Percentiles rank a stretch among this genome's conserved stretches.
These are phyloP conservation scores for Babesia microti DNA, from an alignment of 169 alveolate species.

Conservation along the genomic window DNA sequence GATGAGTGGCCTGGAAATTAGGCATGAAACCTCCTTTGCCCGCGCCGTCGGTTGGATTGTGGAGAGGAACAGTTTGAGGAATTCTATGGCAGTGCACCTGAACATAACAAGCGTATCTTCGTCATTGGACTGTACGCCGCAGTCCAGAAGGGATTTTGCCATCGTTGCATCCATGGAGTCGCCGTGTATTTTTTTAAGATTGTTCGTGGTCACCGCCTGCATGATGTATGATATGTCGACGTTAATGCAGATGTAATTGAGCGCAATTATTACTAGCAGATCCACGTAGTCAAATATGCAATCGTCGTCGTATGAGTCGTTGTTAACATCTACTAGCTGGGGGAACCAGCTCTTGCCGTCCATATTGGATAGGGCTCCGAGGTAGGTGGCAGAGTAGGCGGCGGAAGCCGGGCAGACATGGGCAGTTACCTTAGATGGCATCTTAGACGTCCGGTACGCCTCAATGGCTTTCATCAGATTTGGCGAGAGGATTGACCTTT, in stretches of 20 bases:
- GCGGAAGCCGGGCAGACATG: too few relatives aligned
- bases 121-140: too few relatives aligned
- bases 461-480: slow-evolving; percentile 22
- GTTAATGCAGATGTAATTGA: slow-evolving; percentile 36
- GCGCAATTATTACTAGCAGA: slow-evolving; percentile 24
- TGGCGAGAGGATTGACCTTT: slow-evolving; percentile 31
- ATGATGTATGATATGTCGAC: slow-evolving; percentile 19
- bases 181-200: too few relatives aligned
- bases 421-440: slow-evolving; percentile 1
- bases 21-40: slow-evolving; percentile 45
- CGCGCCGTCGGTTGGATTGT: slow-evolving; percentile 38
- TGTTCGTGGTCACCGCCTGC: too few relatives aligned
- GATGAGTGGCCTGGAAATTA: slow-evolving; percentile 27
- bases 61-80: slow-evolving; percentile 38
- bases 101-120: slow-evolving; percentile 31
- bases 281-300: slow-evolving; percentile 44
- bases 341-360: slow-evolving; percentile 12
- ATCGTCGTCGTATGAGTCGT: slow-evolving; percentile 26
- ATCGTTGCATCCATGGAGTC: too few relatives aligned
- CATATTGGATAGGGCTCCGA: background rate
- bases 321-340: slow-evolving; percentile 12
- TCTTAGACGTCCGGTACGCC: slow-evolving; percentile 10
- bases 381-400: background rate
- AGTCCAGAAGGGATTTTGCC: too few relatives aligned
- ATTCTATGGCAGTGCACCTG: slow-evolving; percentile 45